Base-by-base conservation (phyloP, 192 early-diverging fungal species). In the Coemansia sp. region DNA sequence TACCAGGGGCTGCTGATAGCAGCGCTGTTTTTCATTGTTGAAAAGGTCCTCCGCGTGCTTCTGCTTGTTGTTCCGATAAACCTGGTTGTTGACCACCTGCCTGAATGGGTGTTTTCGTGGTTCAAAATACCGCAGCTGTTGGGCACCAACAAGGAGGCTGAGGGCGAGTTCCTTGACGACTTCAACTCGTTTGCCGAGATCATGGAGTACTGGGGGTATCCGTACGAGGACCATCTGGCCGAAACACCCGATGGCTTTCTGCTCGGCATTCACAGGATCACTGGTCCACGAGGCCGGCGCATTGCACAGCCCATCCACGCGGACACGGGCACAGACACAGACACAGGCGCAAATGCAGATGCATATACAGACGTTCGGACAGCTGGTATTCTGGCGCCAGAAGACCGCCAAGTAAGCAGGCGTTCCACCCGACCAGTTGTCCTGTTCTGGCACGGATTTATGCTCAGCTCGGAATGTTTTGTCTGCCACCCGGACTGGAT, bases 401-500 rank as follows among this genome's bases (percentile, higher is more conserved):
- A 7, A 13, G 39, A 14, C 38, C 22, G 19, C 25, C 39, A 8
- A 20, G 45, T 9, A 16, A 49, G 14, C 22, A 17, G 17, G 6
- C 39, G 45, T 6, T 51, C 51, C n/a, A 61, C 62, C 43, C 90
- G 84, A n/a, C 96, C 95, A 0, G 93, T 95, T 1, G 95, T 98
- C 13, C 74, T 98, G 38, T 84, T 98, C 8, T 96, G 95, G 87
- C 96, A 98, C 74, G 96, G 93, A 2, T 93, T 98, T 69, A 83
- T 96, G 76, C 95, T 97, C 87, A 94, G 85, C 69, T 94, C 93
- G 0, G 95, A 97, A 56, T 88, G 94, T 22, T 98, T 94, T 90
- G 89, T 97, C 42, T 94, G 92, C 70, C 88, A 89, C 61, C 87
- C 93, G 1, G 90, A 92, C 67, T 88, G 89, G 65, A 75, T 88